Conservation (phyloP, 441 rosid species). For the Gossypium trilobum region DNA sequence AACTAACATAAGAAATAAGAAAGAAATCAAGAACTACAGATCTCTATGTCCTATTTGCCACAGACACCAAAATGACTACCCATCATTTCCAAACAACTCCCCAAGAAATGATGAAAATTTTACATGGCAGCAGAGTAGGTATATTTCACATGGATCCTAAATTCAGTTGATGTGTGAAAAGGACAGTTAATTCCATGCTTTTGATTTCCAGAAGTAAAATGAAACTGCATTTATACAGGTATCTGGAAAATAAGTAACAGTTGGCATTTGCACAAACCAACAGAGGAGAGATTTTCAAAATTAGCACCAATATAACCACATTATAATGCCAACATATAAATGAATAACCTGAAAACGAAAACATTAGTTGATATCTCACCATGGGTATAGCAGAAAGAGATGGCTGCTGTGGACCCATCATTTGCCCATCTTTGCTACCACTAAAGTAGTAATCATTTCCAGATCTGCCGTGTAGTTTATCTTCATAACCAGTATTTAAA, state of each 20-base stretch:
- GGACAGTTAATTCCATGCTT: neutral
- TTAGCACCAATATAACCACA: neutral
- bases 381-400: constrained; percentile 44
- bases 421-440: constrained; percentile 48
- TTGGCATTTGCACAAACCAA: neutral
- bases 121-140: neutral
- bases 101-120: neutral
- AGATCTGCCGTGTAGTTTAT: constrained; percentile 42
- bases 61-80: neutral
- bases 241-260: neutral
- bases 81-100: neutral
- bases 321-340: neutral
- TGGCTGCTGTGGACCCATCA: constrained; percentile 45
- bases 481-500: constrained; percentile 38
- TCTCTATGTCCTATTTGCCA: neutral
- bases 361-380: constrained; percentile 42
- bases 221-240: neutral
- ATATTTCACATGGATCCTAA: neutral
- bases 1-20: neutral
- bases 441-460: constrained; percentile 45
- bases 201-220: neutral
- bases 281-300: neutral
- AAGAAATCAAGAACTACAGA: neutral
- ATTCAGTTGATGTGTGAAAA: neutral
- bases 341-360: neutral